A percentile compares a stretch with the other conserved stretches of the same genome.
phyloP scores from a whole-genome alignment of 2,329 filamentous ascomycete species.

The Fonsecaea pugnacius region DNA sequence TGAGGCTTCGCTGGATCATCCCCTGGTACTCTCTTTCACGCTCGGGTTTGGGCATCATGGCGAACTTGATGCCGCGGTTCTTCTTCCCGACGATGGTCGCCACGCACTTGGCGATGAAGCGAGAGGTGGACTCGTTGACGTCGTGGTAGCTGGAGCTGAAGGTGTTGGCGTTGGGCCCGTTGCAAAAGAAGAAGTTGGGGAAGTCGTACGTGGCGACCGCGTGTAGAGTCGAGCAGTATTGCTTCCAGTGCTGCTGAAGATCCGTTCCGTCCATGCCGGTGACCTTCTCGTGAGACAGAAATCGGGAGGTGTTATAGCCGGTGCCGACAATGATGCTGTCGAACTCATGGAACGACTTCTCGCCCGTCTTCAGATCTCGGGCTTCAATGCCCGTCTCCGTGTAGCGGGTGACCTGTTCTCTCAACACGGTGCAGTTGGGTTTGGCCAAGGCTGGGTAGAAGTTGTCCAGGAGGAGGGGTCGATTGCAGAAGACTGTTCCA shows the following conservation, averaged over 20 bases:
- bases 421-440: conserved; percentile 20
- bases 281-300: conserved; percentile 22
- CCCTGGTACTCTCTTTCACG: conserved; percentile 7
- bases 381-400: conserved; percentile 19
- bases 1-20: conserved; percentile 1
- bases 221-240: conserved; percentile 13
- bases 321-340: conserved; percentile 25
- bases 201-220: conserved; percentile 14
- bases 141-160: conserved; percentile 21
- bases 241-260: conserved; percentile 21
- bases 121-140: conserved; percentile 2
- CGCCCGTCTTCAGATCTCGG: conserved; percentile 1
- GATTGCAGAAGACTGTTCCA: conserved; percentile 20
- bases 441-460: conserved; percentile 24
- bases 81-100: neutral
- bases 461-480: conserved; percentile 20
- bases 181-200: conserved; percentile 24
- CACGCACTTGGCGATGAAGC: conserved; percentile 9
- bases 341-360: conserved; percentile 12
- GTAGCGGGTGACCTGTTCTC: conserved; percentile 17
- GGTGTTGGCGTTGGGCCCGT: conserved; percentile 16
- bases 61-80: conserved; percentile 5
- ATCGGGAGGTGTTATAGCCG: conserved; percentile 20
- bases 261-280: conserved; percentile 15
- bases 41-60: conserved; percentile 3